These are phyloP conservation scores for Herpetomonas tarakana DNA, from an alignment of 208 protist genomes.

Conservation along the genomic window DNA sequence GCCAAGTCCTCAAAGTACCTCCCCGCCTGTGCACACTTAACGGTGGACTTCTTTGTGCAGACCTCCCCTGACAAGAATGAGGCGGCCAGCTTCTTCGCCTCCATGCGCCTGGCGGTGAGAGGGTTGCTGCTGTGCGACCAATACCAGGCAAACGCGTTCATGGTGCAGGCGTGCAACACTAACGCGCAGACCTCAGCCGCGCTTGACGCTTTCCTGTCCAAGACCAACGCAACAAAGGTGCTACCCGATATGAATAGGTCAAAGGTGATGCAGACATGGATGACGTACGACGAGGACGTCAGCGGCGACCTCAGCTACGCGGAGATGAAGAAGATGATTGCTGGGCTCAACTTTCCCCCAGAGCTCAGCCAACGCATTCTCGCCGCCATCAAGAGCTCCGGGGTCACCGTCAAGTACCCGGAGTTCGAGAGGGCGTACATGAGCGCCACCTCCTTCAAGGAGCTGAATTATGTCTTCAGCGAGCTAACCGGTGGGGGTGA, in stretches of 20 bases:
- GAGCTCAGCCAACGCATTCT: slow-evolving; percentile 23
- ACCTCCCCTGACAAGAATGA: slow-evolving; percentile 16
- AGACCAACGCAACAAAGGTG: slow-evolving; percentile 8
- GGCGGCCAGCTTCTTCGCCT: slow-evolving; percentile 34
- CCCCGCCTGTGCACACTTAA: slow-evolving; percentile 17
- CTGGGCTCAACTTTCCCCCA: slow-evolving; percentile 38
- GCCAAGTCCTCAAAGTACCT: slow-evolving; percentile 20
- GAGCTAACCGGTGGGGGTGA: slow-evolving; percentile 9
- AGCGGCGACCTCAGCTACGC: slow-evolving; percentile 31
- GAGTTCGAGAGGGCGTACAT: slow-evolving; percentile 34
- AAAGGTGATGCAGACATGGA: slow-evolving; percentile 50
- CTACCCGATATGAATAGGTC: slow-evolving; percentile 34
- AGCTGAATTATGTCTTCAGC: slow-evolving; percentile 41
- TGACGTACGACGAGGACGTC: slow-evolving; percentile 38
- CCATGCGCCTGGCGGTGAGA: slow-evolving; percentile 27
- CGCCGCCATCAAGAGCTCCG: slow-evolving; percentile 10
- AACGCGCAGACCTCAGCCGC: slow-evolving; percentile 18
- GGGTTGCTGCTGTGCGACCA: slow-evolving; percentile 24
- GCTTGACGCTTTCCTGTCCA: slow-evolving; percentile 25
- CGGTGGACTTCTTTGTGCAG: slow-evolving; percentile 26
- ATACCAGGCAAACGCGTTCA: slow-evolving; percentile 27
- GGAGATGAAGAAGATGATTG: slow-evolving; percentile 33
- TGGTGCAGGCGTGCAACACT: slow-evolving; percentile 12
- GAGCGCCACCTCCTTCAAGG: slow-evolving; percentile 23
- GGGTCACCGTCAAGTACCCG: slow-evolving; percentile 19